Evolutionary conservation across 2,329 filamentous ascomycete species (phyloP).

Genomic region (Bertia moriformis): DNA sequence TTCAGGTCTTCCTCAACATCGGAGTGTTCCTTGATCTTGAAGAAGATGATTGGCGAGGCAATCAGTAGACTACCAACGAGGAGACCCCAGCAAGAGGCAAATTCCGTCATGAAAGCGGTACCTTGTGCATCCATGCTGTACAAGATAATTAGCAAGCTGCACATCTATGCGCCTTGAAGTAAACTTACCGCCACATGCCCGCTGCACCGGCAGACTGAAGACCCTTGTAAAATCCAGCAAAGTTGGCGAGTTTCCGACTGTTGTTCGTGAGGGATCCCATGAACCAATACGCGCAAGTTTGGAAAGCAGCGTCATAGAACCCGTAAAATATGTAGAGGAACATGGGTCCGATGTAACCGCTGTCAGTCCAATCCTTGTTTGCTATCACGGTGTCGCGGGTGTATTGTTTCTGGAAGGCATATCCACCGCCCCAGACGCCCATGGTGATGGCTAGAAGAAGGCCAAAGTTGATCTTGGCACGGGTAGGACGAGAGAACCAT

Average conservation of each 20-base stretch:
- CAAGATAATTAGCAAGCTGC: conserved; percentile 11
- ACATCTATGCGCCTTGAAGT: not conserved
- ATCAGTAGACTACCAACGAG: conserved; percentile 42
- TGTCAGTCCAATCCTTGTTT: not conserved
- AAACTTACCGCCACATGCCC: conserved; percentile 8
- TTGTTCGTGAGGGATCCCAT: conserved; percentile 67
- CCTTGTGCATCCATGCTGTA: conserved; percentile 38
- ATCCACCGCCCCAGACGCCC: conserved; percentile 54
- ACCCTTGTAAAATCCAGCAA: conserved; percentile 68
- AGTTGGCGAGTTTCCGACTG: conserved; percentile 58
- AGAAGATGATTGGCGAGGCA: conserved; percentile 46
- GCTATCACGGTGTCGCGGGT: not conserved
- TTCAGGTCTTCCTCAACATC: conserved; percentile 45
- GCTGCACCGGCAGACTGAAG: conserved; percentile 65
- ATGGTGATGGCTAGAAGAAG: conserved; percentile 48
- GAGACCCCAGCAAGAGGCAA: conserved; percentile 50
- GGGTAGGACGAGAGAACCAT: conserved; percentile 35
- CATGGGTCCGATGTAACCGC: not conserved
- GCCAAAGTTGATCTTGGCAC: conserved; percentile 40
- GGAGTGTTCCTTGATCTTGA: conserved; percentile 46
- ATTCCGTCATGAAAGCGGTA: conserved; percentile 42
- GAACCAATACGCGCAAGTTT: conserved; percentile 59
- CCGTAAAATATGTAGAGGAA: conserved; percentile 38
- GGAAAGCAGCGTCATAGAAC: conserved; percentile 57
- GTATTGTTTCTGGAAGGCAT: conserved; percentile 45